Conservation (phyloP, 352 stramenopile genomes). For the Phytopythium montanum region DNA sequence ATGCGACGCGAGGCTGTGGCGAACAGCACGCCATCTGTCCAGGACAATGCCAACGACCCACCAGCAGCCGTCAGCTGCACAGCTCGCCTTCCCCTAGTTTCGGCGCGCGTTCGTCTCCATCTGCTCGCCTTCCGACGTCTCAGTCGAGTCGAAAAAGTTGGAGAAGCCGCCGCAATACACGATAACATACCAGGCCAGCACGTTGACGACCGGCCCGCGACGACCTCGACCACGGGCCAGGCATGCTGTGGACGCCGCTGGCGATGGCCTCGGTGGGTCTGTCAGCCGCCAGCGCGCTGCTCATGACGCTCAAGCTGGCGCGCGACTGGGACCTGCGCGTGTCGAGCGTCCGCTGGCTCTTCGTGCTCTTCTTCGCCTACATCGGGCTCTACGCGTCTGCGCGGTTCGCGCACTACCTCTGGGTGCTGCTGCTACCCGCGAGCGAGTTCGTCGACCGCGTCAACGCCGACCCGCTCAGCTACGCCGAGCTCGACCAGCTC, state of each 20-base stretch:
- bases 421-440: slow-evolving; percentile 31
- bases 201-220: not conserved
- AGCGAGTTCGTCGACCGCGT: slow-evolving; percentile 32
- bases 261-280: slow-evolving; percentile 25
- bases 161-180: too few species aligned
- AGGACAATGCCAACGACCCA: too few species aligned
- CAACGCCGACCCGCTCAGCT: slow-evolving; percentile 22
- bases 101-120: too few species aligned
- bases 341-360: slow-evolving; percentile 54
- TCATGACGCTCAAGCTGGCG: slow-evolving; percentile 41
- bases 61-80: too few species aligned
- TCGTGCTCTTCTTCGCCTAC: slow-evolving; percentile 51
- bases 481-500: slow-evolving; percentile 41
- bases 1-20: too few species aligned
- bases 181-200: too few species aligned
- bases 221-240: too few species aligned
- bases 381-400: slow-evolving; percentile 33
- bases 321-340: slow-evolving; percentile 45
- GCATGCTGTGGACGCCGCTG: slow-evolving; percentile 33
- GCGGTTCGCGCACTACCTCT: slow-evolving; percentile 35
- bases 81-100: too few species aligned
- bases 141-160: too few species aligned
- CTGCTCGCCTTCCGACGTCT: too few species aligned
- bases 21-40: too few species aligned
- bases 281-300: slow-evolving; percentile 29